Evolutionary conservation across 2,329 filamentous ascomycete genomes (phyloP).

Genomic region (Cladophialophora exuberans): DNA sequence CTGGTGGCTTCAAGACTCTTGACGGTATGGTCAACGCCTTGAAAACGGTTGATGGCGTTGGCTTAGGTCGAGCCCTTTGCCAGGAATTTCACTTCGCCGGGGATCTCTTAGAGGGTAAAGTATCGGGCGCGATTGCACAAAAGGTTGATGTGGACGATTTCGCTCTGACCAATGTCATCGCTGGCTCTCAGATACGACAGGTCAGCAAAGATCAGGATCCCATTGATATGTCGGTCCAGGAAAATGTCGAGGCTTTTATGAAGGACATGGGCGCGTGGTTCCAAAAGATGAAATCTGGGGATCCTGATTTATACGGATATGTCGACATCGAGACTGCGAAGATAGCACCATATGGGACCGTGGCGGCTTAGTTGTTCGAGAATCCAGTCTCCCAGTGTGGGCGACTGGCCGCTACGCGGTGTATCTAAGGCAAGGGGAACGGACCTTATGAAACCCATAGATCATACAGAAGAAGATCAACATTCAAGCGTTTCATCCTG

Average conservation of each 20-base stretch:
- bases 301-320: slow-evolving; percentile 49
- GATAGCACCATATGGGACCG: slow-evolving; percentile 1
- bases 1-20: slow-evolving; percentile 60
- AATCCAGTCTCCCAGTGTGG: neutral
- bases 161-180: slow-evolving; percentile 49
- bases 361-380: neutral
- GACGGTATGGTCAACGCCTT: slow-evolving; percentile 63
- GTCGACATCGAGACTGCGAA: slow-evolving; percentile 40
- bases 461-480: neutral
- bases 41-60: slow-evolving; percentile 62
- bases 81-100: slow-evolving; percentile 51
- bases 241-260: slow-evolving; percentile 53
- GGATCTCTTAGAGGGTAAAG: slow-evolving; percentile 39
- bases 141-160: slow-evolving; percentile 58
- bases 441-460: neutral
- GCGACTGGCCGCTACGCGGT: neutral
- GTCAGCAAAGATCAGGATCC: slow-evolving; percentile 58
- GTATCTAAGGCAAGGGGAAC: neutral
- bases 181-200: slow-evolving; percentile 57
- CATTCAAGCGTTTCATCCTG: neutral
- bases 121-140: slow-evolving; percentile 53
- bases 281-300: slow-evolving; percentile 41
- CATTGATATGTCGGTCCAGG: slow-evolving; percentile 54
- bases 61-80: slow-evolving; percentile 56
- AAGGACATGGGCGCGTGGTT: slow-evolving; percentile 53